A percentile compares a stretch with the other conserved stretches of the same genome.
Evolutionary conservation across 2,329 filamentous ascomycete genomes (phyloP).

Genomic region (Colletotrichum liriopes): DNA sequence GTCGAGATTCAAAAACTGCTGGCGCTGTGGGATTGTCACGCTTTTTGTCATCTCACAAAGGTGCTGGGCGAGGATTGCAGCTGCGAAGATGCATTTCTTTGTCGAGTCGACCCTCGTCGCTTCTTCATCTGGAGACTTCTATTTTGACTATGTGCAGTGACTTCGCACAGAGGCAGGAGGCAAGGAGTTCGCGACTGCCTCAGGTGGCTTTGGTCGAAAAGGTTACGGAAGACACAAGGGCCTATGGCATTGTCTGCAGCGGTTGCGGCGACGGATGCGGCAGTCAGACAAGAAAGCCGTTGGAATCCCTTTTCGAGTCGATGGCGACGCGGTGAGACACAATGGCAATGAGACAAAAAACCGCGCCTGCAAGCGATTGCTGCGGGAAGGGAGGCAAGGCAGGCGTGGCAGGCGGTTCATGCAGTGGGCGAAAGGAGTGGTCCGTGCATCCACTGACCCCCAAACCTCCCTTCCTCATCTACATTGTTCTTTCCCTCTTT

Average conservation of each 20-base stretch:
- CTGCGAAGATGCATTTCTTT: conserved; percentile 30
- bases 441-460: not conserved
- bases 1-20: not conserved
- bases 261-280: conserved; percentile 17
- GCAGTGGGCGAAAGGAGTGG: not conserved
- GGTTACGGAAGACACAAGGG: conserved; percentile 1
- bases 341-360: conserved; percentile 22
- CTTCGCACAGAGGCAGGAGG: conserved; percentile 20
- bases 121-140: conserved; percentile 36
- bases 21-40: conserved; percentile 5
- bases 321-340: conserved; percentile 29
- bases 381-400: not conserved
- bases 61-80: conserved; percentile 26
- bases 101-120: conserved; percentile 28
- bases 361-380: conserved; percentile 6
- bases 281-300: conserved; percentile 25
- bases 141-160: conserved; percentile 20
- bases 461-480: not conserved
- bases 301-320: conserved; percentile 17
- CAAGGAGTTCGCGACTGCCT: conserved; percentile 19
- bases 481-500: not conserved
- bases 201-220: not conserved
- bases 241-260: conserved; percentile 30
- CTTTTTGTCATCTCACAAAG: conserved; percentile 38
- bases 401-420: not conserved